These are phyloP conservation scores for Corchorus capsularis DNA, from an alignment of 345 rosid genomes.

Conservation along the genomic window DNA sequence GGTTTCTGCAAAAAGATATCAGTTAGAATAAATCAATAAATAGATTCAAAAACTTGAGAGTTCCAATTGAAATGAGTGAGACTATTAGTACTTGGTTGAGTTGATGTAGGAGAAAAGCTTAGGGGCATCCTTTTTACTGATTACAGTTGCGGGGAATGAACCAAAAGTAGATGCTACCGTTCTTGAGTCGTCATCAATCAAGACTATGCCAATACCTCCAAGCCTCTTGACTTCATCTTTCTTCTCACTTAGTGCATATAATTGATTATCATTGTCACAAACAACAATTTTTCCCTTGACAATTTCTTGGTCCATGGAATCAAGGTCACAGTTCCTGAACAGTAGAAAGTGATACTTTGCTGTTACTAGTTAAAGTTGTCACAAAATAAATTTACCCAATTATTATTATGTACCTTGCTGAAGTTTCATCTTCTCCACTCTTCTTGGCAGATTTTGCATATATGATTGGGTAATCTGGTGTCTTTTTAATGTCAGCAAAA, in stretches of 20 bases:
- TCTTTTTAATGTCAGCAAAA: slow-evolving; percentile 48
- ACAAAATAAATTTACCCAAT: background rate
- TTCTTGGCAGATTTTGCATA: slow-evolving; percentile 58
- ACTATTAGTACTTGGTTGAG: slow-evolving; percentile 54
- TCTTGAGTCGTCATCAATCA: slow-evolving; percentile 48
- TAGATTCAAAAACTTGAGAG: background rate
- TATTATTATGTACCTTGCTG: slow-evolving; percentile 45
- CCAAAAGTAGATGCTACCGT: slow-evolving; percentile 46
- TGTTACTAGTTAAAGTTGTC: background rate
- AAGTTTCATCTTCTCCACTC: slow-evolving; percentile 31
- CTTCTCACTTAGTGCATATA: slow-evolving; percentile 24
- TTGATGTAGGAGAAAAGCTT: slow-evolving; percentile 60
- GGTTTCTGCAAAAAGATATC: slow-evolving; percentile 44
- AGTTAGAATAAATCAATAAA: background rate
- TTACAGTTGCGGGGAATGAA: slow-evolving; percentile 48
- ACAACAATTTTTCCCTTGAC: slow-evolving; percentile 73
- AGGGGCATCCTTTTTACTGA: slow-evolving; percentile 55
- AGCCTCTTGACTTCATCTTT: slow-evolving; percentile 42
- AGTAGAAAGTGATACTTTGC: background rate
- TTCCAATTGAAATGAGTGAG: background rate
- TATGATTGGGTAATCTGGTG: slow-evolving; percentile 60
- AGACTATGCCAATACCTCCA: slow-evolving; percentile 61
- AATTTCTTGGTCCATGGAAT: slow-evolving; percentile 43
- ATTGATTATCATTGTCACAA: slow-evolving; percentile 45
- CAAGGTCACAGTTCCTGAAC: slow-evolving; percentile 53